These are phyloP conservation scores for Aspergillus puulaauensis DNA, from an alignment of 2,329 filamentous ascomycete genomes.

Conservation along the genomic window DNA sequence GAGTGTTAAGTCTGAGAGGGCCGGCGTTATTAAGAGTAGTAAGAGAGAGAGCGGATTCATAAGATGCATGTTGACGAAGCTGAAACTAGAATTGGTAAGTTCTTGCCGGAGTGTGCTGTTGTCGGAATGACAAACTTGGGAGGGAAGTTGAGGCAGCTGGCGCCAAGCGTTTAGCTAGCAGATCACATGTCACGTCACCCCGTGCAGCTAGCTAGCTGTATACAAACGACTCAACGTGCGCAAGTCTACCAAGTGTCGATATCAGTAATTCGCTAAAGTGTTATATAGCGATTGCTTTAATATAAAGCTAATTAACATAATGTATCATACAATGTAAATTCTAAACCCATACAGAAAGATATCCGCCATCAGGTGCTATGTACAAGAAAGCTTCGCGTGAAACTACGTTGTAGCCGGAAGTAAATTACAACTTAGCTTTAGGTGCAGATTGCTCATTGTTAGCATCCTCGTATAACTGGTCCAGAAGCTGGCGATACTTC, in stretches of 20 bases:
- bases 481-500: constrained; percentile 57
- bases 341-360: constrained; percentile 9
- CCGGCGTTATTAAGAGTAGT: constrained; percentile 20
- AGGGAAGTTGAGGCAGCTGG: background rate
- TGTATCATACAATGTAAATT: constrained; percentile 7
- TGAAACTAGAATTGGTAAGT: background rate
- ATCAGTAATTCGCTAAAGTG: too few species aligned
- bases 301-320: background rate
- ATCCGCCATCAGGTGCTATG: constrained; percentile 1
- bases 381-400: background rate
- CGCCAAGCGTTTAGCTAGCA: background rate
- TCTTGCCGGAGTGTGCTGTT: background rate
- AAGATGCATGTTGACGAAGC: constrained; percentile 15
- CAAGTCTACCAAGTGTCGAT: background rate
- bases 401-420: background rate
- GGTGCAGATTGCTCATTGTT: constrained; percentile 37
- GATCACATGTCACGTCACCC: background rate
- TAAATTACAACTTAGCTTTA: constrained; percentile 40
- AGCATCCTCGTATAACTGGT: constrained; percentile 61
- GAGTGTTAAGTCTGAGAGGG: constrained; percentile 35
- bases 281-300: too few species aligned
- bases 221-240: background rate
- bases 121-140: background rate
- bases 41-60: constrained; percentile 6
- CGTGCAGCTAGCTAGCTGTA: background rate